Conservation (phyloP, 805 yeast genomes). For the Ogataea trehaloabstinens region DNA sequence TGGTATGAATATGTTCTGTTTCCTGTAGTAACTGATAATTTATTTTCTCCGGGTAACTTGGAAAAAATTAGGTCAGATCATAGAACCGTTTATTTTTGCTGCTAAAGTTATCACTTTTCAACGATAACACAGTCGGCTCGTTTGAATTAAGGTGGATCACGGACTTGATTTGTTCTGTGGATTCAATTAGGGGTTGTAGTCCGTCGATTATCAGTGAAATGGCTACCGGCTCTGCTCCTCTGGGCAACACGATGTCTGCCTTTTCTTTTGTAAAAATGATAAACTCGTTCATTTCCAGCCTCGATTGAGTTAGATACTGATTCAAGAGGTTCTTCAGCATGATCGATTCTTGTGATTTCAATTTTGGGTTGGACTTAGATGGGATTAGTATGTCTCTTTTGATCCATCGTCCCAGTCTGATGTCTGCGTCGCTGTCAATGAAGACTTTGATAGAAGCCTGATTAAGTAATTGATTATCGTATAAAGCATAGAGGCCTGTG, state of each 20-base stretch:
- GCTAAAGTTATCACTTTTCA: slow-evolving; percentile 27
- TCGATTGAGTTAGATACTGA: slow-evolving; percentile 51
- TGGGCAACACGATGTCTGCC: slow-evolving; percentile 74
- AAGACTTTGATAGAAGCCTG: slow-evolving; percentile 67
- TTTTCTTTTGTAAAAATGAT: slow-evolving; percentile 66
- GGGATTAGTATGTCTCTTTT: slow-evolving; percentile 30
- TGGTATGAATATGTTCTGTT: too few relatives aligned
- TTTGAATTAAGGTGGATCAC: slow-evolving; percentile 10
- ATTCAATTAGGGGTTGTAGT: slow-evolving; percentile 38
- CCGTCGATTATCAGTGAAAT: slow-evolving; percentile 65
- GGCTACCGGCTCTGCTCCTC: slow-evolving; percentile 62
- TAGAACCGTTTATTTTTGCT: slow-evolving; percentile 27
- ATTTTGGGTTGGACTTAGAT: slow-evolving; percentile 1
- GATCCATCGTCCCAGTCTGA: slow-evolving; percentile 79
- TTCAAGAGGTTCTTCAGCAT: slow-evolving; percentile 37
- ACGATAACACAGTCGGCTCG: slow-evolving; percentile 27
- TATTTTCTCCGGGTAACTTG: too few relatives aligned
- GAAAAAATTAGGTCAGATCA: slow-evolving; percentile 21
- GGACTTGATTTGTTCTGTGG: slow-evolving; percentile 9
- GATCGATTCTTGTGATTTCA: slow-evolving; percentile 10
- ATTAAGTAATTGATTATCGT: slow-evolving; percentile 53
- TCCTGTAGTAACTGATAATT: too few relatives aligned
- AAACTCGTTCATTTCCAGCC: slow-evolving; percentile 66
- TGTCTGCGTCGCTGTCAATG: slow-evolving; percentile 82
- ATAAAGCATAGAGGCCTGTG: slow-evolving; percentile 80